These are phyloP conservation scores for Cicer chorassanicum DNA, from an alignment of 306 rosid species.

Conservation along the genomic window DNA sequence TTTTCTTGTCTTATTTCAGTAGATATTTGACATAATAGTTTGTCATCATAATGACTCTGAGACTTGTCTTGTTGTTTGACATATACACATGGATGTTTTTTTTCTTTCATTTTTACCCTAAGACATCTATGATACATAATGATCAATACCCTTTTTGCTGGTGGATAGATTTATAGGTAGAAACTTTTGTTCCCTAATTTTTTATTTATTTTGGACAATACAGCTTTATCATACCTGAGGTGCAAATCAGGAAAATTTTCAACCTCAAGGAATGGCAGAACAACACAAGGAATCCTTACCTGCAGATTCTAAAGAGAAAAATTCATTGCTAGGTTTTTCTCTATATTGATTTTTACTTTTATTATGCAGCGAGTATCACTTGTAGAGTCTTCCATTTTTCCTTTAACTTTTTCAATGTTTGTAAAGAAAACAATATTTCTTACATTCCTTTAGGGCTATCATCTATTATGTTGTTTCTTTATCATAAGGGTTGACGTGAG, in stretches of 20 bases:
- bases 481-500: conserved; percentile 5
- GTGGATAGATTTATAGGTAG: conserved; percentile 31
- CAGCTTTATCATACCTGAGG: conserved; percentile 40
- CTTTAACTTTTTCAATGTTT: conserved; percentile 12
- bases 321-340: conserved; percentile 63
- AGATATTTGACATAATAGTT: conserved; percentile 15
- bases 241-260: conserved; percentile 34
- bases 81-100: conserved; percentile 16
- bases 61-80: conserved; percentile 7
- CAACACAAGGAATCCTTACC: conserved; percentile 63
- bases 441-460: conserved; percentile 12
- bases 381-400: conserved; percentile 14
- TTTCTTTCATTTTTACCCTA: not conserved
- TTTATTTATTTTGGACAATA: conserved; percentile 33
- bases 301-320: conserved; percentile 57
- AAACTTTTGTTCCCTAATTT: conserved; percentile 23
- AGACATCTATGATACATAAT: conserved; percentile 19
- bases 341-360: conserved; percentile 40
- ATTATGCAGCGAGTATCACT: conserved; percentile 15
- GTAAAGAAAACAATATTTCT: not conserved
- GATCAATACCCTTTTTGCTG: not conserved
- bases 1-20: conserved; percentile 20
- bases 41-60: not conserved
- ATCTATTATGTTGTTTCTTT: conserved; percentile 19
- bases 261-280: conserved; percentile 64